Evolutionary conservation across 148 eudicot genomes (phyloP).

Genomic region (Selenicereus undatus): DNA sequence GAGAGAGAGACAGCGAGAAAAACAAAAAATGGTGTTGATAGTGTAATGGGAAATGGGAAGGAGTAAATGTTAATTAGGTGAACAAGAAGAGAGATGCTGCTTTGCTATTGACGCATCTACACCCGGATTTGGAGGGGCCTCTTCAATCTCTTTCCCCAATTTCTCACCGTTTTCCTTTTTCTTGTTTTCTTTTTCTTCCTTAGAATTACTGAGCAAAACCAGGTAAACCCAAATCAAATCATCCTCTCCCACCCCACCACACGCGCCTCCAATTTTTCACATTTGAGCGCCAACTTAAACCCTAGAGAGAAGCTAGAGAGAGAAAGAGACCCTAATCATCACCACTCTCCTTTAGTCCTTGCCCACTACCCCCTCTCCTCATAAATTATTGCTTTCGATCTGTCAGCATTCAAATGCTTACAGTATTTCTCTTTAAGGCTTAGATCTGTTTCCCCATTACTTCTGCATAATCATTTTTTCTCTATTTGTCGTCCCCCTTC

Average conservation of each 20-base stretch:
- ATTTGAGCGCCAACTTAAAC: constrained; percentile 35
- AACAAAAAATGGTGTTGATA: neutral
- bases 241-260: neutral
- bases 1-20: neutral
- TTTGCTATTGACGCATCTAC: neutral
- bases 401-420: constrained; percentile 10
- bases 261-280: constrained; percentile 15
- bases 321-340: neutral
- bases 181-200: neutral
- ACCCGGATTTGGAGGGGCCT: constrained; percentile 12
- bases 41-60: neutral
- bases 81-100: neutral
- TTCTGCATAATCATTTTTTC: constrained; percentile 22
- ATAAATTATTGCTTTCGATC: constrained; percentile 19
- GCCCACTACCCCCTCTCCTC: constrained; percentile 1
- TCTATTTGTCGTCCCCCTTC: neutral
- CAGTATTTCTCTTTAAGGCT: neutral
- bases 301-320: constrained; percentile 24
- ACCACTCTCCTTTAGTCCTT: neutral
- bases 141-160: neutral
- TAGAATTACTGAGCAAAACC: neutral
- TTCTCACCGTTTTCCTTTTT: neutral
- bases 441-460: constrained; percentile 36
- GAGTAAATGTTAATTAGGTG: neutral
- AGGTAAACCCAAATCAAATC: constrained; percentile 9